phyloP scores from a whole-genome alignment of 352 stramenopile species.

The Pythium phragmitis region DNA sequence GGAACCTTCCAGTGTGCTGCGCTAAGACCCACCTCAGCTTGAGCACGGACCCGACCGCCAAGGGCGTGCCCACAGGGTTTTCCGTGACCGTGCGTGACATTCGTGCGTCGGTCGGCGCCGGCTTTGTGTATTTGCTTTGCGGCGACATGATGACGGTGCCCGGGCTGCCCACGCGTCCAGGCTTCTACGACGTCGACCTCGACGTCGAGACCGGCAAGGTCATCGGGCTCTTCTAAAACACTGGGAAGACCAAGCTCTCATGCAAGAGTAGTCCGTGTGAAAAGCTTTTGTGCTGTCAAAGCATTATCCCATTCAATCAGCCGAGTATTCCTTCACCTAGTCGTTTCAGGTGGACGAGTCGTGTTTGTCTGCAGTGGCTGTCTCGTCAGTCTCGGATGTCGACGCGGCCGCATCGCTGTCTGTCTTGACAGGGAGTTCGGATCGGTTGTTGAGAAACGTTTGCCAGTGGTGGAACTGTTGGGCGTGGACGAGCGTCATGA shows the following conservation, averaged over 20 bases:
- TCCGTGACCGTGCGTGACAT: slow-evolving; percentile 95
- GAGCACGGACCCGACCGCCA: slow-evolving; percentile 91
- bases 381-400: not conserved
- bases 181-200: slow-evolving; percentile 99
- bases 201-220: slow-evolving; percentile 94
- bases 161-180: slow-evolving; percentile 96
- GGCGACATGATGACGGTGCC: slow-evolving; percentile 99
- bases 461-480: slow-evolving; percentile 92
- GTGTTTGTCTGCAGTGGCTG: not conserved
- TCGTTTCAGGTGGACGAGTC: not conserved
- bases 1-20: slow-evolving; percentile 93
- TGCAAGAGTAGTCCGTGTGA: not conserved
- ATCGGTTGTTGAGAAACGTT: slow-evolving; percentile 83
- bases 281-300: not conserved
- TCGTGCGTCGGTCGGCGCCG: slow-evolving; percentile 93
- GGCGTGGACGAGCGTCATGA: slow-evolving; percentile 84
- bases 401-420: not conserved
- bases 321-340: not conserved
- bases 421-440: slow-evolving; percentile 35
- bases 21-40: slow-evolving; percentile 99
- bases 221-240: slow-evolving; percentile 91
- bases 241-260: no score
- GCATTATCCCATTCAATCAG: not conserved
- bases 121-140: slow-evolving; percentile 94
- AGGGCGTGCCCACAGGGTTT: slow-evolving; percentile 95